A percentile compares a stretch with the other conserved stretches of the same genome.
Evolutionary conservation across 2,329 filamentous ascomycete genomes (phyloP).

Genomic region (Cytospora piceae): DNA sequence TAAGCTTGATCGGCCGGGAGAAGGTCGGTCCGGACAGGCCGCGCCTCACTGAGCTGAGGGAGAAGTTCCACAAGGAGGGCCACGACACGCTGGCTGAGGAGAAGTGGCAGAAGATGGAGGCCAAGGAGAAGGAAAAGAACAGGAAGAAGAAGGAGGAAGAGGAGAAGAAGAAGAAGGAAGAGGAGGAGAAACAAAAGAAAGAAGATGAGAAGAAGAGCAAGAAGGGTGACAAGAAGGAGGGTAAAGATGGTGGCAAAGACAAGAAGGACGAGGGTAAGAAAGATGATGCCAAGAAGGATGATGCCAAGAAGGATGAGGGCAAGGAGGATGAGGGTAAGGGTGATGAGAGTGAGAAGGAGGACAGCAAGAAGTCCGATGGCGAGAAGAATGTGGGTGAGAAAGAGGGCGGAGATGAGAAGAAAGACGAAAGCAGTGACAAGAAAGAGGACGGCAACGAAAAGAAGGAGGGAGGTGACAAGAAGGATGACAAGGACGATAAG

Average conservation of each 20-base stretch:
- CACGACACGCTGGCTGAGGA: constrained; percentile 40
- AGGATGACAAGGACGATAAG: constrained; percentile 26
- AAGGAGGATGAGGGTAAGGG: constrained; percentile 8
- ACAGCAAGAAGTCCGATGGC: not conserved
- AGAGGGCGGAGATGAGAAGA: constrained; percentile 20
- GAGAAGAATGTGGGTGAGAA: constrained; percentile 22
- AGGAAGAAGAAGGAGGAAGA: constrained; percentile 46
- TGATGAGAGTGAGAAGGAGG: constrained; percentile 2
- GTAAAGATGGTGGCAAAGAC: constrained; percentile 26
- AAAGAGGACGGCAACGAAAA: constrained; percentile 12
- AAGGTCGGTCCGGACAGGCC: constrained; percentile 60
- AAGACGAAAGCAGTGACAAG: constrained; percentile 3
- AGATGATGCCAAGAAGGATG: constrained; percentile 21
- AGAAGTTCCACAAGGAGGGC: constrained; percentile 45
- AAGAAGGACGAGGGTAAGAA: constrained; percentile 24
- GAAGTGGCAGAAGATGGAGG: constrained; percentile 52
- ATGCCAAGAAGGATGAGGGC: constrained; percentile 24
- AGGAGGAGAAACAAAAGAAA: constrained; percentile 39
- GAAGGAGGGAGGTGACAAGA: constrained; percentile 20
- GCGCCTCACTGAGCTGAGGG: constrained; percentile 42
- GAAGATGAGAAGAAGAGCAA: constrained; percentile 32
- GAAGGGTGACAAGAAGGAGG: constrained; percentile 25
- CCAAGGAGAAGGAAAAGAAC: constrained; percentile 44
- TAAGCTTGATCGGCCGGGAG: constrained; percentile 80
- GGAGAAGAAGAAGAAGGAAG: constrained; percentile 41